phyloP scores from a whole-genome alignment of 108 stramenopile genomes.

The Pseudonitzschia multistriata region DNA sequence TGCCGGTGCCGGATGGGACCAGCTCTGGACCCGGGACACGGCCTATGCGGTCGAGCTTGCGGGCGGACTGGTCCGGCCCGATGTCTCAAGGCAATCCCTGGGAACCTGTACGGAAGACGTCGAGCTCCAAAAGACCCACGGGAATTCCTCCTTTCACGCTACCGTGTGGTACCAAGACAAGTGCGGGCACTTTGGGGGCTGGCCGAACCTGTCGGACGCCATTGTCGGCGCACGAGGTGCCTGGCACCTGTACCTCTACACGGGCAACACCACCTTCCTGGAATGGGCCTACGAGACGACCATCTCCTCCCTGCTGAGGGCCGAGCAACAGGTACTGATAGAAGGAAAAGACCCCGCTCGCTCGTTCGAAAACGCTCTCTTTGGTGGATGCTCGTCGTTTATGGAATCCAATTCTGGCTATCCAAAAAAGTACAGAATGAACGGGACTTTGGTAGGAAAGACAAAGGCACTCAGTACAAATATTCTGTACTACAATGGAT shows the following conservation, averaged over 20 bases:
- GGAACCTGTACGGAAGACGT: conserved; percentile 5
- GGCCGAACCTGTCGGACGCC: conserved; percentile 42
- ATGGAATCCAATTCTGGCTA: conserved; percentile 45
- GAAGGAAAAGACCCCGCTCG: not conserved
- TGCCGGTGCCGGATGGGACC: conserved; percentile 36
- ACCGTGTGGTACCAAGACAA: conserved; percentile 37
- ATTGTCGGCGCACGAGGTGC: conserved; percentile 44
- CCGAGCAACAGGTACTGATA: conserved; percentile 17
- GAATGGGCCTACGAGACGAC: conserved; percentile 42
- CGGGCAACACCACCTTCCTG: conserved; percentile 37
- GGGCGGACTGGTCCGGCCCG: conserved; percentile 31
- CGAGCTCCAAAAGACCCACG: not conserved
- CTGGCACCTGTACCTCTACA: conserved; percentile 33
- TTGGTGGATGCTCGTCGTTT: conserved; percentile 38
- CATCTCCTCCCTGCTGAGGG: conserved; percentile 16
- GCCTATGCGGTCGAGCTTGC: conserved; percentile 39
- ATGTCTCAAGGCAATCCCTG: conserved; percentile 23
- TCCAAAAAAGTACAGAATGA: conserved; percentile 30
- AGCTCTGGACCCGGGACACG: conserved; percentile 47
- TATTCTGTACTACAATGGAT: conserved; percentile 39
- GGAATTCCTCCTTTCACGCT: not conserved
- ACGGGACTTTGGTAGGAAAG: conserved; percentile 27
- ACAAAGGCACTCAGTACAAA: conserved; percentile 49
- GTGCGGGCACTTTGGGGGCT: conserved; percentile 37
- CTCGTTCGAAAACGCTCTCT: conserved; percentile 8